phyloP scores from a whole-genome alignment of 768 basidiomycete genomes.

The Amanita phalloides region DNA sequence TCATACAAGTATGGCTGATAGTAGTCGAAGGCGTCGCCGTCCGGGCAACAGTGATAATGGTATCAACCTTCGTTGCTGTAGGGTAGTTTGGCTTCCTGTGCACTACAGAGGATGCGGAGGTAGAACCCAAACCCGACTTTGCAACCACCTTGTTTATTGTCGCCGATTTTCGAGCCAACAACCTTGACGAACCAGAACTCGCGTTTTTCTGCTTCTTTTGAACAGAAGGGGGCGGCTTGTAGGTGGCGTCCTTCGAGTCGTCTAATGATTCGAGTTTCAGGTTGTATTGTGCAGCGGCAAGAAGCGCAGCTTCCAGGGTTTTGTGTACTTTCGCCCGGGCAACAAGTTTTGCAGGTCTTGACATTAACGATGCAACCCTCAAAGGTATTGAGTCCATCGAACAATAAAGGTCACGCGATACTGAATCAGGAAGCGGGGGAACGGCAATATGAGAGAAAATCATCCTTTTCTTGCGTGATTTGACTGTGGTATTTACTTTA shows the following conservation, averaged over 20 bases:
- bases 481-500: background rate
- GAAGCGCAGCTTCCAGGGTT: background rate
- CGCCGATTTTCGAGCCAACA: background rate
- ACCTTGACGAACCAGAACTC: background rate
- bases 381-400: slow-evolving; percentile 4
- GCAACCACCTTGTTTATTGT: background rate
- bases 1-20: background rate
- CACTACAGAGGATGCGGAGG: background rate
- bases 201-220: background rate
- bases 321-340: background rate
- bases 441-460: slow-evolving; percentile 15
- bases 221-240: background rate
- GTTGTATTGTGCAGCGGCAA: background rate
- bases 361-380: background rate
- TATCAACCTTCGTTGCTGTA: background rate
- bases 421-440: slow-evolving; percentile 12
- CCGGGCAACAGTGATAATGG: too few relatives aligned
- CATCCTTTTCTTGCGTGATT: background rate
- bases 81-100: background rate
- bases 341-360: background rate
- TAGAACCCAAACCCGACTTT: background rate
- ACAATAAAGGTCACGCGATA: slow-evolving; percentile 10
- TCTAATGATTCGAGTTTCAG: background rate
- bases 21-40: background rate
- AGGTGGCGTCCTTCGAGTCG: background rate